Base-by-base conservation (phyloP, 257 asterid genomes). In the Marsdenia floribunda region DNA sequence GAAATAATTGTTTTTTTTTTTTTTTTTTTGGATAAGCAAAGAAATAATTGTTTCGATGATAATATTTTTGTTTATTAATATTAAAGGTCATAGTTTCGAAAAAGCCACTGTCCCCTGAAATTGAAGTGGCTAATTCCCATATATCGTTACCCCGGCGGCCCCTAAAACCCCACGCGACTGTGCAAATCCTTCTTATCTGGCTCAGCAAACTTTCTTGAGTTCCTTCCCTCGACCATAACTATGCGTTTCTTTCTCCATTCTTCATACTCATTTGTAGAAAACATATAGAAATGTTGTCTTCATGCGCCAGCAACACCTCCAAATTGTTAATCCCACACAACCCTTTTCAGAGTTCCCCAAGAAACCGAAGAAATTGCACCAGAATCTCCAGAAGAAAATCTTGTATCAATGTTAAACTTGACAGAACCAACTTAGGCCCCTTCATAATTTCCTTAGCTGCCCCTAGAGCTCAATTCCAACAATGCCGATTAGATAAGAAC, bases 311-410 rank as follows among this genome's bases (percentile, higher is more conserved):
- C 76, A 63, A 29, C 75, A 71, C n/a, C 8, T 77, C 47, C 50
- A 60, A 50, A 73, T 60, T 50, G 50, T 71, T 44, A 19, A 24
- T 44, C 50, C 76, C 80, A 37, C 73, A 37, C 35, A 77, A 29
- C 60, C 76, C 73, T 37, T 71, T 71, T 77, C 68, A n/a, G 37
- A 54, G 42, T 35, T 64, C 72, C 9, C 61, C 59, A n/a, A 71
- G 50, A 77, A 21, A 24, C 21, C 52, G 15, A 54, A 76, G 21
- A 58, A 24, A 21, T 68, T 44, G 22, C 52, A 29, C 21, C 54
- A 49, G 40, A 52, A 9, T 53, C 58, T 40, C 73, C 46, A 50
- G 18, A 19, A 50, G 59, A 68, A 61, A 35, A n/a, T 77, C 6
- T 44, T 77, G 26, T 53, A 9, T 61, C 57, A 63, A 35, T 16